Percentiles rank a stretch among this genome's conserved stretches.
These are phyloP conservation scores for Stemphylium vesicarium DNA, from an alignment of 2,329 filamentous ascomycete species.

Conservation along the genomic window DNA sequence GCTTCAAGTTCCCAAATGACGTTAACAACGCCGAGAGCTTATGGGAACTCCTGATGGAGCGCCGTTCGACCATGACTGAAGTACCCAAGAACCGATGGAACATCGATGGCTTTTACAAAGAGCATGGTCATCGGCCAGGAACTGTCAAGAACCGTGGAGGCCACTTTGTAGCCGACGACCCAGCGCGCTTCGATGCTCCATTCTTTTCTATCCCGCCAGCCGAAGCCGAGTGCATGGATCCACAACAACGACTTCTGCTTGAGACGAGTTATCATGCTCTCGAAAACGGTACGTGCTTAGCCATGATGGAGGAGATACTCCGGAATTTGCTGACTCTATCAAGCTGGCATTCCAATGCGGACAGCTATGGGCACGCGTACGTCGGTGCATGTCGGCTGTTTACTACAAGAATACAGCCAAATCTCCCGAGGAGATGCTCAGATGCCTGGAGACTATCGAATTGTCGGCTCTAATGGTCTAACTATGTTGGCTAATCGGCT, in stretches of 20 bases:
- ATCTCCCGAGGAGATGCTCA: slow-evolving; percentile 15
- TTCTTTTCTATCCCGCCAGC: slow-evolving; percentile 29
- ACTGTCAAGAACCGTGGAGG: slow-evolving; percentile 19
- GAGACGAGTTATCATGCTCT: slow-evolving; percentile 38
- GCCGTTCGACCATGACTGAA: slow-evolving; percentile 20
- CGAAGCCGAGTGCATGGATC: slow-evolving; percentile 35
- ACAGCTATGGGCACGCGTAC: slow-evolving; percentile 23
- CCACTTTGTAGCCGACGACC: slow-evolving; percentile 29
- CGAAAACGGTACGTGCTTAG: slow-evolving; percentile 26
- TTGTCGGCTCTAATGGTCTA: slow-evolving; percentile 11
- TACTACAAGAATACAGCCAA: slow-evolving; percentile 20
- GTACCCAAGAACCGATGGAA: slow-evolving; percentile 27
- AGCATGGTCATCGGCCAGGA: slow-evolving; percentile 12
- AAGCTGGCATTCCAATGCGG: slow-evolving; percentile 25
- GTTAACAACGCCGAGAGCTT: slow-evolving; percentile 18
- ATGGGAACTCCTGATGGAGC: slow-evolving; percentile 30
- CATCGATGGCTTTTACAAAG: slow-evolving; percentile 24
- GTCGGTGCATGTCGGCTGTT: slow-evolving; percentile 24
- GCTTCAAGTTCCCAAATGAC: slow-evolving; percentile 33
- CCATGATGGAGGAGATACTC: neutral
- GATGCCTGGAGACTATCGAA: slow-evolving; percentile 18
- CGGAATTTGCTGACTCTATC: neutral
- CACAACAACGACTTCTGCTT: slow-evolving; percentile 32
- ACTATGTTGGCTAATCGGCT: slow-evolving; percentile 26
- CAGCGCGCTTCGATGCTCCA: slow-evolving; percentile 27